Percentiles rank a stretch among this genome's conserved stretches.
These are phyloP conservation scores for Fusarium goolgardi DNA, from an alignment of 2,329 filamentous ascomycete species.

Conservation along the genomic window DNA sequence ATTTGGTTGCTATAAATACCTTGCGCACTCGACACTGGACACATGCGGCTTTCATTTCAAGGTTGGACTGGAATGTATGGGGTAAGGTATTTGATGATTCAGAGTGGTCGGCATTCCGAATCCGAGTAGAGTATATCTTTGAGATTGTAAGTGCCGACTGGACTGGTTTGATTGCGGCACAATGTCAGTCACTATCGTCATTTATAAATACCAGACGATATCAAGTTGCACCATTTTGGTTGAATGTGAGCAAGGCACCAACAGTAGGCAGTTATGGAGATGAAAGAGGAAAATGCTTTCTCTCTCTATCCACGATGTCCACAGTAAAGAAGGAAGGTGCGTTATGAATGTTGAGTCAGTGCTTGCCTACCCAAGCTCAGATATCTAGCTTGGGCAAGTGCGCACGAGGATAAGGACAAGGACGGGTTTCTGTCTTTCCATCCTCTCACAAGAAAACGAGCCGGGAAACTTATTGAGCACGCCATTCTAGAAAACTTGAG, in stretches of 20 bases:
- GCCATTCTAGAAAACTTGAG: constrained; percentile 22
- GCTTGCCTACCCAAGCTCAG: background rate
- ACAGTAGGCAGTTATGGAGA: background rate
- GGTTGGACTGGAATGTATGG: background rate
- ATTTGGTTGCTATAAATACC: constrained; percentile 25
- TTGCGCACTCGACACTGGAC: constrained; percentile 48
- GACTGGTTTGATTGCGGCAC: background rate
- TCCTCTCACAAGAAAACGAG: background rate
- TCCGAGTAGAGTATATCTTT: background rate
- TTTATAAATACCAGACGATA: constrained; percentile 5
- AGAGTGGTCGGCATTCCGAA: background rate
- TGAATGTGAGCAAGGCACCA: background rate
- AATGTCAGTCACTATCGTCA: background rate
- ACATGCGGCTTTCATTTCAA: constrained; percentile 45
- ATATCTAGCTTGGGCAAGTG: background rate
- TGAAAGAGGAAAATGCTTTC: background rate
- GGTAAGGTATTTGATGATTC: background rate
- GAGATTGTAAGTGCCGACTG: background rate
- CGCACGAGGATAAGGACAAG: background rate
- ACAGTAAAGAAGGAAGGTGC: constrained; percentile 1
- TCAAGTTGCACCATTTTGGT: constrained; percentile 4
- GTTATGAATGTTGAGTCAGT: background rate
- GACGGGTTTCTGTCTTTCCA: background rate
- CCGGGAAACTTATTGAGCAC: constrained; percentile 27
- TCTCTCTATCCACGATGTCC: background rate